Conservation (phyloP, 768 basidiomycete genomes). For the Gyrodon lividus region DNA sequence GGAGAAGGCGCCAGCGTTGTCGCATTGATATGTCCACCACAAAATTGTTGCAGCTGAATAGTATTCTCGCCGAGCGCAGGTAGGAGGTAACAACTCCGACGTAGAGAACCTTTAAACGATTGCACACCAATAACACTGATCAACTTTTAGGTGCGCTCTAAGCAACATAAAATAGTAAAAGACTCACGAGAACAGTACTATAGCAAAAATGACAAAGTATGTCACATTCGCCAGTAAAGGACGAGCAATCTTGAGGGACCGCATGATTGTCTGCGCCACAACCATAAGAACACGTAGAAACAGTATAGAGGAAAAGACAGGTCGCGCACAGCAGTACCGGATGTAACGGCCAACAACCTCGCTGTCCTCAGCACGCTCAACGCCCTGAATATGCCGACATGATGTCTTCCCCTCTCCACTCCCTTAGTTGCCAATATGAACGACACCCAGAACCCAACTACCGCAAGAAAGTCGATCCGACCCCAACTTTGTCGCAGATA, state of each 20-base stretch:
- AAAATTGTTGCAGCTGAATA: slow-evolving; percentile 55
- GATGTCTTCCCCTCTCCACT: slow-evolving; percentile 61
- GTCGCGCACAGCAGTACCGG: slow-evolving; percentile 79
- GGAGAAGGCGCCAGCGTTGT: slow-evolving; percentile 44
- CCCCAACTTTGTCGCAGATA: slow-evolving; percentile 94
- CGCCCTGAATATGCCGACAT: slow-evolving; percentile 87
- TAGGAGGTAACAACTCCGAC: slow-evolving; percentile 58
- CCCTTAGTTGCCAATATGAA: slow-evolving; percentile 72
- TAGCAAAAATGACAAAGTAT: slow-evolving; percentile 89
- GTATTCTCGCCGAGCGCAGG: slow-evolving; percentile 54
- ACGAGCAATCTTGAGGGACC: slow-evolving; percentile 84
- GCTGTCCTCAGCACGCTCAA: slow-evolving; percentile 83
- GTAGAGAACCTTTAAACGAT: slow-evolving; percentile 83
- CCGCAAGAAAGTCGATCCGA: slow-evolving; percentile 84
- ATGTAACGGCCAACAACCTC: slow-evolving; percentile 81
- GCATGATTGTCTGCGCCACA: slow-evolving; percentile 70
- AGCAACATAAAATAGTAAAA: background rate
- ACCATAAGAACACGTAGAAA: slow-evolving; percentile 7
- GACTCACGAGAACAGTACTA: slow-evolving; percentile 80
- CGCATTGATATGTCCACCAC: slow-evolving; percentile 80
- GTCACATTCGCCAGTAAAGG: slow-evolving; percentile 89
- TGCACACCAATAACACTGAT: slow-evolving; percentile 86
- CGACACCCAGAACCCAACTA: slow-evolving; percentile 83
- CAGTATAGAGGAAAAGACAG: background rate
- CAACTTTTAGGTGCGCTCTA: background rate